Base-by-base conservation (phyloP, 1,284 basidiomycete species). In the Apiotrichum mycotoxinovorans region DNA sequence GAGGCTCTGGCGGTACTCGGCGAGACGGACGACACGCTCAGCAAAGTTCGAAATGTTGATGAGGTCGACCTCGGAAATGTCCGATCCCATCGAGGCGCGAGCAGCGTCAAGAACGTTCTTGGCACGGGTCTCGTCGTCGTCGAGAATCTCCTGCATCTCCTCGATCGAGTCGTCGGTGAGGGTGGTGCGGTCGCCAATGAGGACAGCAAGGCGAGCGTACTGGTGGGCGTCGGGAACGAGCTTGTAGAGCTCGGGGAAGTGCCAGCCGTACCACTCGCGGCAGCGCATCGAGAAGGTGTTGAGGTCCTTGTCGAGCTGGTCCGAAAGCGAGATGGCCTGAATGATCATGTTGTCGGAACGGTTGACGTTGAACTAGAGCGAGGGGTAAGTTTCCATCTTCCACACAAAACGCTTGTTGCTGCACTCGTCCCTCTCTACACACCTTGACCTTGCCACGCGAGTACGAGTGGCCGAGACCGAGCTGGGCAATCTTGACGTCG, bases 301-400 rank as follows among this genome's bases (percentile, higher is more conserved):
- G 75, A 98, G 93, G 78, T 98, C 95, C 83, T 98, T 98, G 85
- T 98, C 95, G 73, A 98, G 88, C 73, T 97, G 94, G 81, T 98
- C 95, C 70, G 98, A 89, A 55, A 98, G 86, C 2, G 95, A 90
- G 72, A 98, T 98, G 54, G 95, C 95, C 80, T 98, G 96, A 72
- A 98, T 98, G 81, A 99, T 98, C 95, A 99, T 99, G 82, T 98
- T 99, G 82, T 99, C 95, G 63, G 91, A 87, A 65, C 95, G 85
- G 84, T 98, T 98, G 67, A 98, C 95, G 82, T 98, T 98, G 86
- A 98, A 98, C 81, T 78, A 57, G 20, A n/a, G 5, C 22, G 30
- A 30, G 12, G 30, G 26, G 56, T 58, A 46, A 52, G 56, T 58
- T 22, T 51, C 47, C 46, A 17, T 43, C 17, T 17, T 41, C 33